Percentiles rank a stretch among this genome's conserved stretches.
Conservation (phyloP, 148 eudicot genomes). For the Heliosperma pusillum region DNA sequence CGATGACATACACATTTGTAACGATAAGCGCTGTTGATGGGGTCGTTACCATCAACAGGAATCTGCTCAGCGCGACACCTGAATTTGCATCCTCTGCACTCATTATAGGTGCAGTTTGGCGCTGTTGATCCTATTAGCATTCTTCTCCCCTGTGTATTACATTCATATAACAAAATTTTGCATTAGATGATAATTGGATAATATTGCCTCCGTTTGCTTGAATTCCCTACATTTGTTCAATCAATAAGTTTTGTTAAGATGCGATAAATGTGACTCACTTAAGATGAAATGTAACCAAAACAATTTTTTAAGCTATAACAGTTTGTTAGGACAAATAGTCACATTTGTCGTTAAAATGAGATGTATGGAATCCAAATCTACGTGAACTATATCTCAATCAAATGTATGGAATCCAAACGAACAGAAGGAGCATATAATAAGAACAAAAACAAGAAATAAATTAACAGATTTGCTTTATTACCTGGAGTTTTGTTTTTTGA, state of each 20-base stretch:
- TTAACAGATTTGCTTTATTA: not conserved
- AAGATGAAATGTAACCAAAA: too few relatives aligned
- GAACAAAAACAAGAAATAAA: not conserved
- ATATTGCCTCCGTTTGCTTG: too few relatives aligned
- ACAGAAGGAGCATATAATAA: too few relatives aligned
- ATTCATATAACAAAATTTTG: not conserved
- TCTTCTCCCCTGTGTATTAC: constrained; percentile 32
- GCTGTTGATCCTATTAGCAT: constrained; percentile 77
- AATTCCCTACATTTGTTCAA: too few relatives aligned
- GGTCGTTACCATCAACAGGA: constrained; percentile 94
- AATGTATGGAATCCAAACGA: too few relatives aligned
- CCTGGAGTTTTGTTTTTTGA: constrained; percentile 16
- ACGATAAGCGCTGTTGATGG: constrained; percentile 74
- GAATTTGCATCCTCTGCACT: constrained; percentile 85
- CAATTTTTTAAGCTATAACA: too few relatives aligned
- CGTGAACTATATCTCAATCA: too few relatives aligned
- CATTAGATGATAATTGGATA: not conserved
- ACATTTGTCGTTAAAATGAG: too few relatives aligned
- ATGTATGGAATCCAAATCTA: too few relatives aligned
- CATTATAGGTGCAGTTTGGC: constrained; percentile 88
- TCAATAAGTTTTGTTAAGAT: too few relatives aligned
- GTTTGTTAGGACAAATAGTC: too few relatives aligned
- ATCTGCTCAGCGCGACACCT: constrained; percentile 90
- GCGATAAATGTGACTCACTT: too few relatives aligned
- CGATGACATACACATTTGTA: constrained; percentile 91